Base-by-base conservation (phyloP, 2,329 filamentous ascomycete species). In the Ilyonectria destructans region DNA sequence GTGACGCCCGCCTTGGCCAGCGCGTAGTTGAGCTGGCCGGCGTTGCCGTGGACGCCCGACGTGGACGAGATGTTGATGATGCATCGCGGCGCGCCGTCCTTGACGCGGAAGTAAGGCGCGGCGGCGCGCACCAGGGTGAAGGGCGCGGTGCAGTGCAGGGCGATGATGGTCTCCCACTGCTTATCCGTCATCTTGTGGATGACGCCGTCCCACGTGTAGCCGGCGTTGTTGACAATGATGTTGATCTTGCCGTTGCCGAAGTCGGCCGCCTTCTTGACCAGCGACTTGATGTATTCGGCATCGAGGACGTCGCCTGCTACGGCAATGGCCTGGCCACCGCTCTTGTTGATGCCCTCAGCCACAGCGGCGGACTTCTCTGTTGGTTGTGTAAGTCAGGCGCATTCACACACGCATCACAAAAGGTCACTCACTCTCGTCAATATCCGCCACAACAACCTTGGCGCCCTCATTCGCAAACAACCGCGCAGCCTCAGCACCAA, bases 161-260 rank as follows among this genome's bases (percentile, higher is more conserved):
- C 90, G 33, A 97, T 84, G 80, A 97, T 97, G 58, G 92, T 95
- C 70, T 96, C 92, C 93, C 93, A 97, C 86, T 97, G 94, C 84
- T 93, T 93, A 85, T 97, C 93, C 17, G 91, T 93, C 86, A 94
- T 96, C 87, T 96, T 97, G 86, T 97, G 93, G 73, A 97, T 94
- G 45, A 97, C 94, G 7, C 92, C 95, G 80, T 97, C 95, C 93
- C 94, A 97, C 1, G 95, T 97, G 82, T 94, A 97, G 48, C 94
- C 94, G 1, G 94, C 95, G 80, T 97, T 97, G 82, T 97, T 97
- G 67, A 97, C 93, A 64, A 97, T 92, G 79, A 96, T 92, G 81
- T 97, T 92, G 70, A 97, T 95, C 85, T 97, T 97, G 77, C 94
- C 94, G 71, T 88, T 85, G 66, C 95, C 95, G 78, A 97, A 97